Base-by-base conservation (phyloP, 768 basidiomycete species). In the Mycena rebaudengoi region DNA sequence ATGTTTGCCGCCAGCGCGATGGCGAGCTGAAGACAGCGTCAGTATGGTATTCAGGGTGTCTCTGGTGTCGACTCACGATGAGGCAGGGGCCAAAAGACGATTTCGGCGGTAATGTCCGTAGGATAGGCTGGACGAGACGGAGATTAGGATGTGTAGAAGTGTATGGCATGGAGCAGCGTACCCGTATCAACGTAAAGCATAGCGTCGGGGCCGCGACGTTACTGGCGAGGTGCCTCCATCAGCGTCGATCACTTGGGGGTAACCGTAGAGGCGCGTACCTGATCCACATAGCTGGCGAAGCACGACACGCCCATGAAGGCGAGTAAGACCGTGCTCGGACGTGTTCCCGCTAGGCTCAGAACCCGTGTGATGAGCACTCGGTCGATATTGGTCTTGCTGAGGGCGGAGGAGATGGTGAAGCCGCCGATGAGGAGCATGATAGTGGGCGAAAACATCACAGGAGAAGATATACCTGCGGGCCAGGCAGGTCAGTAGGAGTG, bases 251-350 rank as follows among this genome's bases (percentile, higher is more conserved):
- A 18, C 35, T 37, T 37, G 35, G 35, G 35, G 66, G n/a, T n/a
- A n/a, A n/a, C n/a, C n/a, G n/a, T n/a, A 40, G 43, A 37, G 4
- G 5, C 33, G 66, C 77, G 44, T 57, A 91, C 91, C 92, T 96
- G 71, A 99, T 99, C 98, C 96, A 99, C 97, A 99, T 99, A n/a
- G 76, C 94, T 96, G 4, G 96, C 95, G 74, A 99, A 99, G 72
- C 96, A 98, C 2, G 96, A 92, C 18, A 99, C 96, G 43, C 83
- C 88, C 98, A 99, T 99, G 75, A 98, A 94, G 0, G 95, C 91
- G 44, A 99, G 85, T 8, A 99, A 80, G 4, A 99, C 96, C 0
- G 86, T 90, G 64, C 87, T 89, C 2, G 97, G 98, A 56, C 85
- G 85, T 12, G 94, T 90, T 5, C 98, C 97, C 7, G 98, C 98